A percentile compares a stretch with the other conserved stretches of the same genome.
Conservation (phyloP, 768 basidiomycete genomes). For the Termitomyces sp. region DNA sequence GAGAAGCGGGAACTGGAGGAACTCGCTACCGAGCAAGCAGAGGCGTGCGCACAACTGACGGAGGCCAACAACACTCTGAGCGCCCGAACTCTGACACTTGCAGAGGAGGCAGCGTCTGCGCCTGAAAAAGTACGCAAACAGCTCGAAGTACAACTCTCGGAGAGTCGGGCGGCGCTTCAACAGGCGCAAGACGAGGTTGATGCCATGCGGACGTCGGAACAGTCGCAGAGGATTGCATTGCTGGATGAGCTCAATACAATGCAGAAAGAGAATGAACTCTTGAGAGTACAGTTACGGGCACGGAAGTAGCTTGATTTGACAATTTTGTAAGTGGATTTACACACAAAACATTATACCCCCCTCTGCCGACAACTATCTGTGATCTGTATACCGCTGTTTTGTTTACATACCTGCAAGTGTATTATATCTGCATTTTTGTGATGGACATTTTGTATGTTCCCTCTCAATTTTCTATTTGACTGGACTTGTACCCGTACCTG, state of each 20-base stretch:
- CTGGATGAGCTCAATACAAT: conserved; percentile 84
- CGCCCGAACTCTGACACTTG: conserved; percentile 63
- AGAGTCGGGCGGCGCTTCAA: conserved; percentile 54
- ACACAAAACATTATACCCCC: neutral
- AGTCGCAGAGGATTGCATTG: conserved; percentile 75
- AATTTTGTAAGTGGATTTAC: neutral
- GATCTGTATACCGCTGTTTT: neutral
- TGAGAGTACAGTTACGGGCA: conserved; percentile 68
- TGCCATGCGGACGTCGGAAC: conserved; percentile 63
- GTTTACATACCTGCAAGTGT: neutral
- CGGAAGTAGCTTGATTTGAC: conserved; percentile 32
- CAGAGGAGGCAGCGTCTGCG: conserved; percentile 58
- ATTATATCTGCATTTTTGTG: neutral
- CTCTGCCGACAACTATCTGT: neutral
- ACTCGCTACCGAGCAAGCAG: conserved; percentile 65
- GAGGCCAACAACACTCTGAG: conserved; percentile 78
- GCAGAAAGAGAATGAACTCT: conserved; percentile 70
- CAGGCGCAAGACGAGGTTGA: conserved; percentile 66
- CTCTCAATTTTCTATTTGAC: neutral
- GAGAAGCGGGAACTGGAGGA: conserved; percentile 72
- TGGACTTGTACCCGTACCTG: neutral
- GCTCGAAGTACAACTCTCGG: conserved; percentile 59
- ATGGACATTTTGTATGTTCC: neutral
- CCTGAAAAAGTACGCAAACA: conserved; percentile 56
- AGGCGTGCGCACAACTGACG: conserved; percentile 65